phyloP scores from a whole-genome alignment of 352 stramenopile species.

The Phytopythium boreale region DNA sequence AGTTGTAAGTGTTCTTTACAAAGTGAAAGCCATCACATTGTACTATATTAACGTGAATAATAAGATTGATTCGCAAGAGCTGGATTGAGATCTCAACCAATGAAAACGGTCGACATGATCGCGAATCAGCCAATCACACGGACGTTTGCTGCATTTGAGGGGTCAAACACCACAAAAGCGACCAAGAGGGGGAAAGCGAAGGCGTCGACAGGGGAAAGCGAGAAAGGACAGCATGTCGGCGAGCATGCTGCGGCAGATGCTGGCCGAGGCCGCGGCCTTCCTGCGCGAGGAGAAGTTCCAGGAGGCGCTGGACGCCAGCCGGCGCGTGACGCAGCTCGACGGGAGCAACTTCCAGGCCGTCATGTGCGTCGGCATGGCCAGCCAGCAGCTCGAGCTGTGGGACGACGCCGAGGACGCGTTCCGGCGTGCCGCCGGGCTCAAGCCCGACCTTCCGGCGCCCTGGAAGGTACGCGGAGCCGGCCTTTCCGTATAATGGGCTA shows the following conservation, averaged over 20 bases:
- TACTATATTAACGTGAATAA: too few species aligned
- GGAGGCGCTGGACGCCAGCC: constrained; percentile 58
- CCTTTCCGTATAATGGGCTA: neutral
- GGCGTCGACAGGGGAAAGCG: neutral
- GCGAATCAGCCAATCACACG: neutral
- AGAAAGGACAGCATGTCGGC: constrained; percentile 41
- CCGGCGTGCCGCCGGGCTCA: constrained; percentile 57
- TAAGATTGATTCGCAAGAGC: too few species aligned
- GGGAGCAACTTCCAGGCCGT: constrained; percentile 81
- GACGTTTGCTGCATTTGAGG: neutral
- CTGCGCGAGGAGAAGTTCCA: constrained; percentile 78
- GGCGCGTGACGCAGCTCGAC: constrained; percentile 74
- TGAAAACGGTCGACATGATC: neutral
- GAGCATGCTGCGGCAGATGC: constrained; percentile 70
- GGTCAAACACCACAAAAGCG: neutral
- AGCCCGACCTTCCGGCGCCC: constrained; percentile 63
- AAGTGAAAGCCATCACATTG: too few species aligned
- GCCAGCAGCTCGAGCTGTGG: constrained; percentile 72
- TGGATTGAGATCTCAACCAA: neutral
- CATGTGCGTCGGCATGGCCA: constrained; percentile 77
- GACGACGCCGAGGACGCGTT: constrained; percentile 71
- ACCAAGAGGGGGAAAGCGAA: neutral
- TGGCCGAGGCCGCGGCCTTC: constrained; percentile 64
- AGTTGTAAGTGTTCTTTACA: neutral
- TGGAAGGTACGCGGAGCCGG: constrained; percentile 58